A percentile compares a stretch with the other conserved stretches of the same genome.
phyloP scores from a whole-genome alignment of 2,329 filamentous ascomycete genomes.

The Monascus ruber region DNA sequence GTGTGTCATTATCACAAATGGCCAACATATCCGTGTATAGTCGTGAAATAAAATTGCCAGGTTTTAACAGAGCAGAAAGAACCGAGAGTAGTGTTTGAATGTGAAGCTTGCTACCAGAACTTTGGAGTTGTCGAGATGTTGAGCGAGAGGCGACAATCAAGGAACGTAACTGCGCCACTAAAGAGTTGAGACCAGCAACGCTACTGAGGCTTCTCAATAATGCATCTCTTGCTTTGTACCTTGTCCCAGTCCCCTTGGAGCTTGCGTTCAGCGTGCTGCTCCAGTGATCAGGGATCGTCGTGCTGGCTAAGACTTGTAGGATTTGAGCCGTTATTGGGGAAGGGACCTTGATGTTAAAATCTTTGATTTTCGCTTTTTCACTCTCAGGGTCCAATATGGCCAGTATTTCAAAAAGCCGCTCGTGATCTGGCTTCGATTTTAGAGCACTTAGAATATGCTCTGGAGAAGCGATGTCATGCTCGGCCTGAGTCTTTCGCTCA shows the following conservation, averaged over 20 bases:
- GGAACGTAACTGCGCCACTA: conserved; percentile 56
- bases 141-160: conserved; percentile 34
- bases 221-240: conserved; percentile 24
- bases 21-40: conserved; percentile 36
- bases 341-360: conserved; percentile 50
- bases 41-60: conserved; percentile 28
- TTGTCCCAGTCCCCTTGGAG: conserved; percentile 5
- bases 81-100: conserved; percentile 26
- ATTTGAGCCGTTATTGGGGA: conserved; percentile 62
- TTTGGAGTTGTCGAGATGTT: conserved; percentile 17
- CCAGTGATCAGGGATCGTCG: conserved; percentile 79
- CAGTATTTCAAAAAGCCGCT: conserved; percentile 20
- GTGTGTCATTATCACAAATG: conserved; percentile 29
- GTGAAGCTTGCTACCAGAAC: conserved; percentile 21
- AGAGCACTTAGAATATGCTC: conserved; percentile 26
- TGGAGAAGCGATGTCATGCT: conserved; percentile 14
- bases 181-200: conserved; percentile 65
- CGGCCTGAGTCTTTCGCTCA: conserved; percentile 4
- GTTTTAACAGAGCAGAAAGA: conserved; percentile 31
- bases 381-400: conserved; percentile 24
- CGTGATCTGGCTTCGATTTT: conserved; percentile 27
- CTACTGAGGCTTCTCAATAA: conserved; percentile 59
- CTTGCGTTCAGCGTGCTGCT: conserved; percentile 35
- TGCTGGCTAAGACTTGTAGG: conserved; percentile 59
- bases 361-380: conserved; percentile 8